phyloP scores from a whole-genome alignment of 192 early-diverging fungal species.

The Jimgerdemannia lactiflua region DNA sequence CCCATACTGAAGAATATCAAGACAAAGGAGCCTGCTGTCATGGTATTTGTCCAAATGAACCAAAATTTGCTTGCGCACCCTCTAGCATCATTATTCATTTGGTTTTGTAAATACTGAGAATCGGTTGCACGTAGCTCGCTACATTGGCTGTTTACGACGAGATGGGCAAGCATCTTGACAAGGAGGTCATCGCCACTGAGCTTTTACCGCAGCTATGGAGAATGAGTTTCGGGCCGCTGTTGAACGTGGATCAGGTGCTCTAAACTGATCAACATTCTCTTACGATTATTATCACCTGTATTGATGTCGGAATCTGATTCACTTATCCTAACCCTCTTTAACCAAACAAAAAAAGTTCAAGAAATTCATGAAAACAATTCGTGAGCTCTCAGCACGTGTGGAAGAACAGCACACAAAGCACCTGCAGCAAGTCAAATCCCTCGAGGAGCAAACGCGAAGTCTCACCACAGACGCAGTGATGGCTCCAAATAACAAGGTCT shows the following conservation, averaged over 20 bases:
- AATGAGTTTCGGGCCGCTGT: conserved; percentile 62
- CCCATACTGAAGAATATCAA: conserved; percentile 74
- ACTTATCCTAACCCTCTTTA: not conserved
- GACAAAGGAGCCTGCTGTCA: conserved; percentile 72
- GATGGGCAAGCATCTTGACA: conserved; percentile 67
- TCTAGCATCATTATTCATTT: not conserved
- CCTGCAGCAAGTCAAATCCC: conserved; percentile 51
- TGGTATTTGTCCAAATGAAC: conserved; percentile 32
- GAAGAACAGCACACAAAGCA: conserved; percentile 59
- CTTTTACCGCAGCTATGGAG: conserved; percentile 80
- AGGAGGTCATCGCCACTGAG: conserved; percentile 69
- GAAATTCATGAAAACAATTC: conserved; percentile 58
- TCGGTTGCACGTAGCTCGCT: conserved; percentile 48
- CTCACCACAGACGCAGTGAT: conserved; percentile 13
- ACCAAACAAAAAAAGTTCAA: conserved; percentile 44
- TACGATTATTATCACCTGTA: not conserved
- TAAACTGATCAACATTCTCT: not conserved
- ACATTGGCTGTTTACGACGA: conserved; percentile 81
- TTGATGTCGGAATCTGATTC: too few relatives aligned
- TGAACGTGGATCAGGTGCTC: conserved; percentile 67
- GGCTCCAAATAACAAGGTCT: conserved; percentile 12
- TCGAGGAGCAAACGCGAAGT: conserved; percentile 47
- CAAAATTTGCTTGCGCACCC: not conserved
- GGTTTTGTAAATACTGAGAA: too few relatives aligned
- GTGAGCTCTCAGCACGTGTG: conserved; percentile 49